Percentiles rank a stretch among this genome's conserved stretches.
Conservation (phyloP, 108 stramenopile genomes). For the Stephanodiscus triporus region DNA sequence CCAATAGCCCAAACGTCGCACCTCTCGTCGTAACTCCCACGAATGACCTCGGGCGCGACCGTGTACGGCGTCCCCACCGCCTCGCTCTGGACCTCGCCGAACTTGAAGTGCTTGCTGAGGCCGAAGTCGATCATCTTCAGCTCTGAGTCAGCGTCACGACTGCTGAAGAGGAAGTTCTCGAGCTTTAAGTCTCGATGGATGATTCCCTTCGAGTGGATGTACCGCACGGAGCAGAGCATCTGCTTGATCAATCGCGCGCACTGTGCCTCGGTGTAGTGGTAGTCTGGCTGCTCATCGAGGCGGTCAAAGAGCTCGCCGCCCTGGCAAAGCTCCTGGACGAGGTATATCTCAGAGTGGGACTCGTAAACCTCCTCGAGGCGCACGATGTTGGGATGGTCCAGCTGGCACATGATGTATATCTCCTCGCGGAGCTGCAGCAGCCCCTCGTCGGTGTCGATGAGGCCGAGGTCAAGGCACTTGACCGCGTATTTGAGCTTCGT, state of each 20-base stretch:
- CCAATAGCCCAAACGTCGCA: conserved; percentile 80
- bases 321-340: conserved; percentile 75
- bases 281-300: conserved; percentile 79
- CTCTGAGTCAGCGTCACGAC: conserved; percentile 51
- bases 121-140: conserved; percentile 92
- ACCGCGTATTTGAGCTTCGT: conserved; percentile 84
- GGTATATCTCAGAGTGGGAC: conserved; percentile 66
- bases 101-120: conserved; percentile 80
- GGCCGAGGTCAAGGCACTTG: conserved; percentile 77
- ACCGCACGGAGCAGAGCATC: conserved; percentile 86
- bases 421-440: conserved; percentile 76
- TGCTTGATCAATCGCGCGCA: conserved; percentile 83
- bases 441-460: conserved; percentile 63
- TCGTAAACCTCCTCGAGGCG: conserved; percentile 86
- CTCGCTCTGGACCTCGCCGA: conserved; percentile 71
- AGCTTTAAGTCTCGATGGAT: conserved; percentile 96
- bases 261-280: conserved; percentile 81
- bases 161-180: conserved; percentile 64
- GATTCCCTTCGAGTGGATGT: conserved; percentile 91
- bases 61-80: conserved; percentile 90
- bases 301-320: conserved; percentile 90
- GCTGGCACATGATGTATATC: conserved; percentile 87
- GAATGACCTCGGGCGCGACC: conserved; percentile 89
- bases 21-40: conserved; percentile 78
- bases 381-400: conserved; percentile 91